Evolutionary conservation across 345 rosid genomes (phyloP).

Genomic region (Noccaea bulbosa): DNA sequence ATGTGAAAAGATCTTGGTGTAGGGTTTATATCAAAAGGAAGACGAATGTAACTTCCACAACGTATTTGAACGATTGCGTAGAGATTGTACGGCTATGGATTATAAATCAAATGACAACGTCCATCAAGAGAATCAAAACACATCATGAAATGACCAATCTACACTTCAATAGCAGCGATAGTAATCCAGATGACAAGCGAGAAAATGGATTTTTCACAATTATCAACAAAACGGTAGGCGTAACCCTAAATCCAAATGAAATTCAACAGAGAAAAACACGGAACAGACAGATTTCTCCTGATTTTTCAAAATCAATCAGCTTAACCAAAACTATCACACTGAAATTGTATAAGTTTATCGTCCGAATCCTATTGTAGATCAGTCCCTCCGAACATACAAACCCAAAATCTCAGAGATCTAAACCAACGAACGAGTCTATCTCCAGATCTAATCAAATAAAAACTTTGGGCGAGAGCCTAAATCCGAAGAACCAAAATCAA

Average conservation of each 20-base stretch:
- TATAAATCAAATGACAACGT: neutral
- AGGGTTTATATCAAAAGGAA: neutral
- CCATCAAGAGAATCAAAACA: neutral
- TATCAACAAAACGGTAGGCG: neutral
- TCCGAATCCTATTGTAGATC: slow-evolving; percentile 25
- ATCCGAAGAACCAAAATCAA: slow-evolving; percentile 21
- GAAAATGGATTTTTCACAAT: neutral
- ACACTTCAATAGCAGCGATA: neutral
- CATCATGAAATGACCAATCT: slow-evolving; percentile 5
- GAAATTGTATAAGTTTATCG: neutral
- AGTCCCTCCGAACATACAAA: slow-evolving; percentile 16
- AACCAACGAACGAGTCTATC: slow-evolving; percentile 14
- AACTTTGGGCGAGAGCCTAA: neutral
- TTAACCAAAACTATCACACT: slow-evolving; percentile 7
- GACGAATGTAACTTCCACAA: neutral
- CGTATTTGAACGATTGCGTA: neutral
- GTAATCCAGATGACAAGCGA: neutral
- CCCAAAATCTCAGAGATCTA: slow-evolving; percentile 43
- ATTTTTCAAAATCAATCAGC: slow-evolving; percentile 3
- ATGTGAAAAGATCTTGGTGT: slow-evolving; percentile 7
- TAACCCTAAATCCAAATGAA: slow-evolving; percentile 25
- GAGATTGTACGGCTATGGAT: neutral
- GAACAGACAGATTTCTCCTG: slow-evolving; percentile 1
- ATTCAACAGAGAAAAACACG: neutral
- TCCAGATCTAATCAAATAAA: slow-evolving; percentile 31